Evolutionary conservation across 345 rosid species (phyloP).

Genomic region (Toxicodendron radicans): DNA sequence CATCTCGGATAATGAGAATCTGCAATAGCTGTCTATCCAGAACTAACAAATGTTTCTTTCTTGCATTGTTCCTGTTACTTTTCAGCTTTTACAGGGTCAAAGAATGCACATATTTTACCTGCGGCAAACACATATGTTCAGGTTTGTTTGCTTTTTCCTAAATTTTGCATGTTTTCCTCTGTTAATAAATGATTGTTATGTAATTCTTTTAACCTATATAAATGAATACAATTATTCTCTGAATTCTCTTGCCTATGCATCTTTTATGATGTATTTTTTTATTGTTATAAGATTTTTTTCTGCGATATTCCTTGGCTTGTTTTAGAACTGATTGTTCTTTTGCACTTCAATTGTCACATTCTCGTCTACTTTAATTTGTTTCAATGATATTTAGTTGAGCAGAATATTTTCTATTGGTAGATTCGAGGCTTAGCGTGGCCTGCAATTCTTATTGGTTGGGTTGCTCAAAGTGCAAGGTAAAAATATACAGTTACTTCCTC

Average conservation of each 20-base stretch:
- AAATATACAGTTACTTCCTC: slow-evolving; percentile 17
- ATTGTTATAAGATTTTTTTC: not conserved
- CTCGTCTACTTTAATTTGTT: slow-evolving; percentile 23
- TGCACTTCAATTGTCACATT: not conserved
- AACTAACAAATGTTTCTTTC: slow-evolving; percentile 8
- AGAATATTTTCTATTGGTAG: slow-evolving; percentile 33
- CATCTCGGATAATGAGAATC: slow-evolving; percentile 6
- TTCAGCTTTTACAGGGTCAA: slow-evolving; percentile 79
- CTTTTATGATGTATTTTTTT: not conserved
- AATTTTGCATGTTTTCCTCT: not conserved
- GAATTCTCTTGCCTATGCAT: not conserved
- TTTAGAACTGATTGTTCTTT: not conserved
- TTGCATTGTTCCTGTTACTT: slow-evolving; percentile 12
- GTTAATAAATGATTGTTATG: not conserved
- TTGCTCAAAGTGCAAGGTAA: slow-evolving; percentile 97
- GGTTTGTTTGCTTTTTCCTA: slow-evolving; percentile 43
- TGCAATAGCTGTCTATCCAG: not conserved
- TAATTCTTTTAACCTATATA: not conserved
- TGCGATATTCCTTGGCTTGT: not conserved
- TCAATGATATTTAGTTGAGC: slow-evolving; percentile 12
- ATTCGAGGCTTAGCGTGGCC: slow-evolving; percentile 97
- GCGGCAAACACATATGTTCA: slow-evolving; percentile 86
- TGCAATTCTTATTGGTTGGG: slow-evolving; percentile 83
- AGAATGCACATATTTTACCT: slow-evolving; percentile 68
- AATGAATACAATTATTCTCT: not conserved